Evolutionary conservation across 2,329 filamentous ascomycete species (phyloP).

Genomic region (Sporothrix sp.): DNA sequence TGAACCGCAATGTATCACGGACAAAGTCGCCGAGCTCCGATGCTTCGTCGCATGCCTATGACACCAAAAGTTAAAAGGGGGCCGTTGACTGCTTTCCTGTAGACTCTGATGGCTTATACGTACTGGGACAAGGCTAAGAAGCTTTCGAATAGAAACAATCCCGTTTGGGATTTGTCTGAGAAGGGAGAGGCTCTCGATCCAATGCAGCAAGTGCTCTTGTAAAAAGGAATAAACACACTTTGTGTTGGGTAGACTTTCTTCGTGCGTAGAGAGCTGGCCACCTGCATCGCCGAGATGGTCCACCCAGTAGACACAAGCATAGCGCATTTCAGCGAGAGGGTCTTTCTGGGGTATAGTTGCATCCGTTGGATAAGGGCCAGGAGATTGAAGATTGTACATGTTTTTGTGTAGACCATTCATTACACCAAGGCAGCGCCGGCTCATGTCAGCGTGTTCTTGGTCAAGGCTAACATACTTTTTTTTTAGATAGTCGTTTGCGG

Average conservation of each 20-base stretch:
- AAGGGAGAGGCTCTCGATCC: constrained; percentile 3
- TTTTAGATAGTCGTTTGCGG: background rate
- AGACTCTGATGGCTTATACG: no score
- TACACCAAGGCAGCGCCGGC: background rate
- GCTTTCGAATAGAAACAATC: background rate
- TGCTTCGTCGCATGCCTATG: no score
- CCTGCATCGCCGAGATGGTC: background rate
- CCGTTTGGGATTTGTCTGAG: background rate
- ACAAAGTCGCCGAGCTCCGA: no score
- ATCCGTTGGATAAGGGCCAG: background rate
- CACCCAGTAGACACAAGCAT: constrained; percentile 2
- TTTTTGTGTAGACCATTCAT: constrained; percentile 1
- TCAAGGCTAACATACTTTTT: background rate
- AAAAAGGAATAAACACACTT: background rate
- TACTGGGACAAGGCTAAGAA: background rate
- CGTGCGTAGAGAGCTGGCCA: background rate
- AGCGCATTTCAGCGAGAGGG: background rate
- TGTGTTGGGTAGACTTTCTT: background rate
- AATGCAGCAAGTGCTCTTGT: constrained; percentile 3
- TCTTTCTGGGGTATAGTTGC: background rate
- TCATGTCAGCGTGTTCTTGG: background rate
- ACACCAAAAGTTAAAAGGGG: no score
- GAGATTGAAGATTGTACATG: constrained; percentile 1
- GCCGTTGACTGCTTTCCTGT: no score
- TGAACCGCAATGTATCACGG: background rate